Percentiles rank a stretch among this genome's conserved stretches.
These are phyloP conservation scores for Asparagopsis taxiformis DNA, from an alignment of 31 red algal species.

Conservation along the genomic window DNA sequence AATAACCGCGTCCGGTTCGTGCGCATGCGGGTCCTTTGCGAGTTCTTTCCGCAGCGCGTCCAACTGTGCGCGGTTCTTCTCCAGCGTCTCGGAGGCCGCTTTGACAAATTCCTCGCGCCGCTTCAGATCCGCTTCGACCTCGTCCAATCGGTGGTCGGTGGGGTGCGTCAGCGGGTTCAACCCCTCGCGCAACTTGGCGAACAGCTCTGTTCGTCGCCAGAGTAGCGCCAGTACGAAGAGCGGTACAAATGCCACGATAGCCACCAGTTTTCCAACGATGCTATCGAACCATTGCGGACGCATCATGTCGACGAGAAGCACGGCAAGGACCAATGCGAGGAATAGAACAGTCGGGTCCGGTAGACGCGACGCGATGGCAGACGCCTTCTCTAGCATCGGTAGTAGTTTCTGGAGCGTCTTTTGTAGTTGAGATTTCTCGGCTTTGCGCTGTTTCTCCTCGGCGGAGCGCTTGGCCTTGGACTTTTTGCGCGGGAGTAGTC, in stretches of 20 bases:
- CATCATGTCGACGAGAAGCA: conserved; percentile 36
- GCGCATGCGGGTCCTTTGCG: conserved; percentile 34
- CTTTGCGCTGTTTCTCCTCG: neutral
- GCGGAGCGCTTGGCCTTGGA: neutral
- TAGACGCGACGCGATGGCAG: conserved; percentile 13
- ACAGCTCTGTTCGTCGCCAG: conserved; percentile 62
- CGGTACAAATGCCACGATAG: conserved; percentile 37
- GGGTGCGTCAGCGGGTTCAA: conserved; percentile 49
- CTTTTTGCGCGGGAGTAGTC: conserved; percentile 17
- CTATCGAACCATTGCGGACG: conserved; percentile 44
- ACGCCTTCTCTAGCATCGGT: conserved; percentile 55
- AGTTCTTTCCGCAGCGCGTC: conserved; percentile 65
- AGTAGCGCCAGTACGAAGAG: conserved; percentile 46
- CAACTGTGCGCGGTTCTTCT: conserved; percentile 43
- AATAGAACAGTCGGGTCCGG: conserved; percentile 57
- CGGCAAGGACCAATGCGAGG: conserved; percentile 31
- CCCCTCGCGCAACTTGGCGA: conserved; percentile 46
- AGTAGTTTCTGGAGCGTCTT: conserved; percentile 15
- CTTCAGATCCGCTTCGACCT: conserved; percentile 48
- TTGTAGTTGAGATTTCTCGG: conserved; percentile 6
- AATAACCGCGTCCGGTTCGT: conserved; percentile 38
- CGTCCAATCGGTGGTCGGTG: conserved; percentile 49
- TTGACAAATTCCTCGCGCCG: conserved; percentile 41
- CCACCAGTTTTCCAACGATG: conserved; percentile 23
- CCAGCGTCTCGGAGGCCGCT: conserved; percentile 32